Evolutionary conservation across 1,139 yeast genomes (phyloP), one percentile per base, ranked within the genome.

Genomic region (Taphrina flavorubra): DNA sequence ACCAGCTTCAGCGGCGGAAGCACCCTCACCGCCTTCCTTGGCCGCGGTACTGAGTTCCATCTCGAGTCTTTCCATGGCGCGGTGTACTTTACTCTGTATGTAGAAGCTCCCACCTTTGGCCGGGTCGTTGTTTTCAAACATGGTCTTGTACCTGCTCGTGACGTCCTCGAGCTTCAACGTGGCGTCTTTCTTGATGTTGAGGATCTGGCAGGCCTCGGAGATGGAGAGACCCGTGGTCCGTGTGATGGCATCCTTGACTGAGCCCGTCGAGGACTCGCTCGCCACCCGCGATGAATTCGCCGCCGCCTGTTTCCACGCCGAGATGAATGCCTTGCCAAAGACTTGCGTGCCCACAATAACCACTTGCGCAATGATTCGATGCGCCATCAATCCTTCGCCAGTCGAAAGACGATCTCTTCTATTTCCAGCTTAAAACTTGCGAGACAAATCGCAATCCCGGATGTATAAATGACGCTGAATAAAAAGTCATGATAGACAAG

Each of bases 291-390:
- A 86, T 37, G 84, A 81, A 16, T 84, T 81, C 20, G 96, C 90
- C 68, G 97, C 96, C 0, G 99, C 98, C 80, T 94, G 98, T 76
- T 88, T 89, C 82, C 92, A 94, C 0, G 99, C 98, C 78, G 92
- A 97, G n/a, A 92, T 85, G 79, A 94, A 94, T 0, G 99, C 99
- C 74, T 90, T 86, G 67, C 98, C 98, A 77, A 94, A 92, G 56
- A 94, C 98, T 72, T 91, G 88, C 13, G 98, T 96, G 69, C 98
- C 98, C 25, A 98, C 92, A 76, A 92, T 85, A 70, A 92, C 85
- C 73, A 94, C 97, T 79, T 90, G 94, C 74, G 68, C 68, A 25
- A 65, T 57, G 40, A 65, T 57, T 11, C 68, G 61, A 59, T 65
- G 68, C 18, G 68, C 68, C 68, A 63, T 63, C 11, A 16, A 47